Conservation (phyloP, 441 rosid genomes). For the Metrosideros polymorpha region DNA sequence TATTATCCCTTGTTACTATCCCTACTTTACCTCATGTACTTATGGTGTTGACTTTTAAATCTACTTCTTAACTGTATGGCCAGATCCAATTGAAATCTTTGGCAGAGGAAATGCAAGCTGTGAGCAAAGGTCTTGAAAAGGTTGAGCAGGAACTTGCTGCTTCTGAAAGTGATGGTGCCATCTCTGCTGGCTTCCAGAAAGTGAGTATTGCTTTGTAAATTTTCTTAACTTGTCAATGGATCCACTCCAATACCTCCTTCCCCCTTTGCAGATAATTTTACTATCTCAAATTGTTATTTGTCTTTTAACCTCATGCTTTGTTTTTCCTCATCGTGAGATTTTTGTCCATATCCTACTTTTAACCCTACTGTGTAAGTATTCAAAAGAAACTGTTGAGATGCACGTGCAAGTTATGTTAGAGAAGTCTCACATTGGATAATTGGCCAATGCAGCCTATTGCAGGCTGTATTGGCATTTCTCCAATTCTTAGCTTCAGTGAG, state of each 20-base stretch:
- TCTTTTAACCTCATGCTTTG: not conserved
- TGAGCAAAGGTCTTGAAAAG: conserved; percentile 92
- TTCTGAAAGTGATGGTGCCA: conserved; percentile 78
- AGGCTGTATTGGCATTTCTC: not conserved
- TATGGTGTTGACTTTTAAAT: not conserved
- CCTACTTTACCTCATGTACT: not conserved
- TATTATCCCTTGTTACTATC: not conserved
- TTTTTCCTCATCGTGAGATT: not conserved
- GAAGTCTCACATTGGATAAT: not conserved
- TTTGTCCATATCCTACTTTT: not conserved
- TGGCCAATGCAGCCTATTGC: too few species aligned
- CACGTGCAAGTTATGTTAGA: not conserved
- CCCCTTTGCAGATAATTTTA: not conserved
- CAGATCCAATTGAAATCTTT: conserved; percentile 91
- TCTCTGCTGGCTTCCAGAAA: conserved; percentile 77
- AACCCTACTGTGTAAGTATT: not conserved
- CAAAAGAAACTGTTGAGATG: not conserved
- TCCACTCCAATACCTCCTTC: not conserved
- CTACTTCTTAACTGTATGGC: conserved; percentile 1
- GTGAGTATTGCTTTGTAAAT: conserved; percentile 26
- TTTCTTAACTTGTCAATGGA: not conserved
- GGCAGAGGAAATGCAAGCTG: conserved; percentile 99
- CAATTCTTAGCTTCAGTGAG: too few species aligned
- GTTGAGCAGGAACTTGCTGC: conserved; percentile 78
- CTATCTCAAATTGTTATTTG: not conserved